Base-by-base conservation (phyloP, 371 early-diverging fungal genomes). In the Encephalitozoon intestinalis region DNA sequence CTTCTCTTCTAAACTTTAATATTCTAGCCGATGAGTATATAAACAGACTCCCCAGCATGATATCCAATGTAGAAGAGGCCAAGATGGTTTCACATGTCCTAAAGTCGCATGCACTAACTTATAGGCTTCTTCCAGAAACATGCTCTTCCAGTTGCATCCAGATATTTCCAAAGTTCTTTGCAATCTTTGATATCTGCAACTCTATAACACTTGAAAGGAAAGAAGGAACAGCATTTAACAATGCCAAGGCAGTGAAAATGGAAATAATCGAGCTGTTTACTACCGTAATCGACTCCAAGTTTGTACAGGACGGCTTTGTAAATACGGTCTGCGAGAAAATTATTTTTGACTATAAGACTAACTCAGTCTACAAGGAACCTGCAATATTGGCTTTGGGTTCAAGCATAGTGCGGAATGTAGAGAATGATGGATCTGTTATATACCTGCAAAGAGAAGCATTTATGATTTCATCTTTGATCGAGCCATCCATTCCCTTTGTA, bases 291-390 rank as follows among this genome's bases (percentile, higher is more conserved):
- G 58, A 54, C 7, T 23, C 44, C 0, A 54, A 44, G 11, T 63
- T 52, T 34, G 30, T 40, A 25, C 34, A 69, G 34, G 52, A 69
- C 12, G 70, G 46, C 5, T 77, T 76, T 52, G 28, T 75, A 21
- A 72, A 76, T 39, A 79, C 51, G 23, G 21, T 81, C 4, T 67
- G 64, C 26, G 79, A 73, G 39, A 76, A 34, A 30, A 39, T 81
- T 30, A 50, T 81, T 34, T 53, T 72, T 39, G 78, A 81, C 51
- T 81, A 65, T 50, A 73, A 75, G 31, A 68, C 52, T 28, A 70
- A 34, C 4, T 23, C 37, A 4, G 41, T 52, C 23, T 67, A 52
- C 37, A 66, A 66, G 70, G 66, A 75, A n/a, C 63, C 74, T 46
- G 30, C 25, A 5, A 76, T 76, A 11, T 11, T 81, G 2, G 6